Evolutionary conservation across 2,329 filamentous ascomycete species (phyloP).

Genomic region (Verticillium zaregamsianum): DNA sequence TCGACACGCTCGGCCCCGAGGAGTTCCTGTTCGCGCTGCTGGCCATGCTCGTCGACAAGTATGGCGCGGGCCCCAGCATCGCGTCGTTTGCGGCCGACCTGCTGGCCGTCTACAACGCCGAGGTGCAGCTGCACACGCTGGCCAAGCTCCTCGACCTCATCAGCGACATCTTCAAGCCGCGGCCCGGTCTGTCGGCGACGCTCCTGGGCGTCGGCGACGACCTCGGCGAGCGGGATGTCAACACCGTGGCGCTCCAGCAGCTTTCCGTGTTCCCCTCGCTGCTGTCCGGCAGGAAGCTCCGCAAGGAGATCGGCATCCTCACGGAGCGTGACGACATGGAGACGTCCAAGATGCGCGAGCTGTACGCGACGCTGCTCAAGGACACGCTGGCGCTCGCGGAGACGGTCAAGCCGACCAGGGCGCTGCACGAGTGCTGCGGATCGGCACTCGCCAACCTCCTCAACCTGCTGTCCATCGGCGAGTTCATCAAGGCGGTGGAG

Average conservation of each 20-base stretch:
- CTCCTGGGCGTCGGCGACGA: conserved; percentile 59
- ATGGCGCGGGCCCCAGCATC: conserved; percentile 71
- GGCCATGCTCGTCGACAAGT: conserved; percentile 86
- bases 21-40: conserved; percentile 87
- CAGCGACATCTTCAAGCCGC: conserved; percentile 69
- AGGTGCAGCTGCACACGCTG: conserved; percentile 74
- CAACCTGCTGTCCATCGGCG: conserved; percentile 76
- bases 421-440: conserved; percentile 55
- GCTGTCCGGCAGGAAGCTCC: conserved; percentile 53
- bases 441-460: conserved; percentile 76
- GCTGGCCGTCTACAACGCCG: conserved; percentile 66
- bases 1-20: conserved; percentile 76
- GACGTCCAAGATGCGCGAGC: conserved; percentile 59
- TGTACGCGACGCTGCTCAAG: conserved; percentile 67
- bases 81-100: conserved; percentile 72
- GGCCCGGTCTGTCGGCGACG: conserved; percentile 67
- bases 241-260: conserved; percentile 49
- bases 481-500: conserved; percentile 87
- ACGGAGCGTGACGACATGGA: conserved; percentile 62
- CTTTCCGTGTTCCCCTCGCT: conserved; percentile 54
- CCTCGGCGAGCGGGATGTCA: conserved; percentile 37
- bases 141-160: conserved; percentile 73
- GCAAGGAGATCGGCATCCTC: conserved; percentile 49
- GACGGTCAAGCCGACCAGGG: conserved; percentile 52
- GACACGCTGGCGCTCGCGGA: conserved; percentile 64